Evolutionary conservation across 352 stramenopile species (phyloP), one percentile per base, ranked within the genome.

Genomic region (Phytophthora ramorum): DNA sequence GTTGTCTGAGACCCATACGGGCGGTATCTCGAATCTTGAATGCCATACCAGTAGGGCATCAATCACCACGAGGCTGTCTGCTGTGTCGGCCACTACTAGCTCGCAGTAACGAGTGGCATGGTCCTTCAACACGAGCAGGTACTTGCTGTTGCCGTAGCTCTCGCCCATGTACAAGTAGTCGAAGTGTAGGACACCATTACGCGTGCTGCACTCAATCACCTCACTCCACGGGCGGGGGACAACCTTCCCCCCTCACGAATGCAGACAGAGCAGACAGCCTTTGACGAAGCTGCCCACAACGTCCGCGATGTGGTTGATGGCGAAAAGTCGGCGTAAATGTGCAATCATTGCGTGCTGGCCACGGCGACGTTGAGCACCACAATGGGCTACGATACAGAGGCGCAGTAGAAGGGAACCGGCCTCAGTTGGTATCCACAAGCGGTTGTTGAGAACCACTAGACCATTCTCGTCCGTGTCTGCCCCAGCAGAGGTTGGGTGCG

Each of bases 71-170:
- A n/a, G n/a, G n/a, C n/a, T n/a, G n/a, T n/a, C n/a, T n/a, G n/a
- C n/a, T n/a, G n/a, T n/a, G n/a, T n/a, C n/a, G n/a, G n/a, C n/a
- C n/a, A n/a, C n/a, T n/a, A n/a, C n/a, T n/a, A n/a, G n/a, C n/a
- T n/a, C n/a, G n/a, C n/a, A n/a, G n/a, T n/a, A n/a, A n/a, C n/a
- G 28, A 0, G 58, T 78, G 0, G 35, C 50, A 47, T 67, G 54
- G 22, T 79, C 74, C n/a, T 82, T 79, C 4, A 77, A 51, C 12
- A 75, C 60, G 0, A 79, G 56, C 13, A 78, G 16, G 37, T 78
- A 78, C 17, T 60, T 55, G 22, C 32, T 38, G 6, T 4, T 16
- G 16, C 49, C 53, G n/a, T 44, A 76, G 1, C 60, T 52, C 4
- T 76, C 45, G n/a, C 75, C 68, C n/a, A 79, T 24, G n/a, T 61